Conservation (phyloP, 495 filamentous ascomycete species). For the Penicillium herquei region DNA sequence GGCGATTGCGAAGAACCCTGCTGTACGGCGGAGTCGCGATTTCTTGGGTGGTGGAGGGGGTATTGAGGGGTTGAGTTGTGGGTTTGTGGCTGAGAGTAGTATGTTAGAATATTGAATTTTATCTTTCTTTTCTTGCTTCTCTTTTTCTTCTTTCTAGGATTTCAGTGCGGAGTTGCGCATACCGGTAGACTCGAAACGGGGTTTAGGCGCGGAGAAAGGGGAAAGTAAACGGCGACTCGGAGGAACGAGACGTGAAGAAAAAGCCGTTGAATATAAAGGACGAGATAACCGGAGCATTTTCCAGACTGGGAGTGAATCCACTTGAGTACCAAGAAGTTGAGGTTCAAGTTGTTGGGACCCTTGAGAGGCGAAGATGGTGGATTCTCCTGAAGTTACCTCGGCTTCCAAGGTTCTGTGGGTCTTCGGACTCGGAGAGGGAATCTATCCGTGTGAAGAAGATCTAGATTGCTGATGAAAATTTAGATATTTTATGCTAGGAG, state of each 20-base stretch:
- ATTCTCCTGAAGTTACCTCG: conserved; percentile 6
- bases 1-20: conserved; percentile 41
- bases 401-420: conserved; percentile 1
- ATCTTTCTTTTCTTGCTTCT: not conserved
- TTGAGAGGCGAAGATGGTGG: conserved; percentile 7
- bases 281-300: not conserved
- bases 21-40: conserved; percentile 36
- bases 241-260: not conserved
- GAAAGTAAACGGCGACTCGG: not conserved
- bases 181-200: not conserved
- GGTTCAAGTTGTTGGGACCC: conserved; percentile 3
- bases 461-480: too few relatives aligned
- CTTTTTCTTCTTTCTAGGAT: not conserved
- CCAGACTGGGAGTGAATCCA: not conserved
- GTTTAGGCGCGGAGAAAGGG: not conserved
- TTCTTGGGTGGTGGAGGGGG: conserved; percentile 14
- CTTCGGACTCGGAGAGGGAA: not conserved
- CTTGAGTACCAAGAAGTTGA: not conserved
- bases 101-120: not conserved
- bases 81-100: not conserved
- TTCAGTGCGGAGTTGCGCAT: not conserved
- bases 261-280: not conserved
- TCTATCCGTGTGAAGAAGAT: not conserved
- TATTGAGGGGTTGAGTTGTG: not conserved
- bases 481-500: too few relatives aligned